Conservation (phyloP, 2,329 filamentous ascomycete genomes). For the Cordyceps cateniannulata region DNA sequence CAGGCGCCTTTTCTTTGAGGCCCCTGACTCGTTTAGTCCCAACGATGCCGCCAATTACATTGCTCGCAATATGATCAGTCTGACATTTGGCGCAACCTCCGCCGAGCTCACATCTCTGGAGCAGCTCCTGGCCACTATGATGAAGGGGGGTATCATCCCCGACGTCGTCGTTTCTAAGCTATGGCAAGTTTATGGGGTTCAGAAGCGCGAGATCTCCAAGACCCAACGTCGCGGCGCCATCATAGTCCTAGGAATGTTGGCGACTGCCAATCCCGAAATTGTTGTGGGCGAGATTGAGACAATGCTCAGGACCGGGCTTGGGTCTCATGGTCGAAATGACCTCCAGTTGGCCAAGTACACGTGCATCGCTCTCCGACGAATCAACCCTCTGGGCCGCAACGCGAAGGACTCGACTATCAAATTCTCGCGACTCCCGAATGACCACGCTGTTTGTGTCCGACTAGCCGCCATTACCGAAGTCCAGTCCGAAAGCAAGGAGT, state of each 20-base stretch:
- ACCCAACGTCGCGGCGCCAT: conserved; percentile 88
- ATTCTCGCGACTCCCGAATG: conserved; percentile 77
- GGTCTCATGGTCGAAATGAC: conserved; percentile 71
- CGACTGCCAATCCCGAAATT: conserved; percentile 85
- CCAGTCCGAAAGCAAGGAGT: conserved; percentile 84
- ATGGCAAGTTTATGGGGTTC: conserved; percentile 96
- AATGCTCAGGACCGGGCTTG: conserved; percentile 85
- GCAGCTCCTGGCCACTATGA: conserved; percentile 94
- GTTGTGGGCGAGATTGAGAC: conserved; percentile 92
- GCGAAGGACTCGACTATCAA: conserved; percentile 64
- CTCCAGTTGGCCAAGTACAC: conserved; percentile 90
- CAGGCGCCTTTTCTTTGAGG: conserved; percentile 90
- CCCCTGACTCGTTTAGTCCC: conserved; percentile 76
- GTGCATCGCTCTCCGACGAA: conserved; percentile 84
- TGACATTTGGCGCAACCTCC: conserved; percentile 91
- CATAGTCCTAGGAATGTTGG: conserved; percentile 94
- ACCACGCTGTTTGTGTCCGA: conserved; percentile 77
- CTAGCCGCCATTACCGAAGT: conserved; percentile 82
- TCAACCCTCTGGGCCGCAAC: conserved; percentile 78
- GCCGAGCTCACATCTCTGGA: conserved; percentile 94
- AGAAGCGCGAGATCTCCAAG: conserved; percentile 86
- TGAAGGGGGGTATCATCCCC: conserved; percentile 82
- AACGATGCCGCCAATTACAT: conserved; percentile 95
- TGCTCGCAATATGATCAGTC: conserved; percentile 96
- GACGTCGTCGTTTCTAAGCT: conserved; percentile 84